Evolutionary conservation across 2,329 filamentous ascomycete genomes (phyloP).

Genomic region (Colletotrichum cereale): DNA sequence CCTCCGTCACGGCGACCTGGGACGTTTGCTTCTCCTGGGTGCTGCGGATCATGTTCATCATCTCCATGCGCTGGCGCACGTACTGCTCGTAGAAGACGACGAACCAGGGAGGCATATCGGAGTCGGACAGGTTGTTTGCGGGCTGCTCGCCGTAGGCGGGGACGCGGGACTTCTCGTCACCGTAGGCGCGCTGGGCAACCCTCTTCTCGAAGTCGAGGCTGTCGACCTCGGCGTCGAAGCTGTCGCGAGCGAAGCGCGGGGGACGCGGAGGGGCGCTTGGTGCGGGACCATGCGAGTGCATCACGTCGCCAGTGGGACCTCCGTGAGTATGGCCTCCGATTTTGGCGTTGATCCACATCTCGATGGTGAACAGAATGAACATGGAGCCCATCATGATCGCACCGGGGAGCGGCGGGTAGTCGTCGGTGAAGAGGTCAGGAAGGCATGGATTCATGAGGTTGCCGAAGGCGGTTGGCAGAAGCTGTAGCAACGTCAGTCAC

Average conservation of each 20-base stretch:
- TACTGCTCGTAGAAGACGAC: constrained; percentile 74
- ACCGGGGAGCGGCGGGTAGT: constrained; percentile 72
- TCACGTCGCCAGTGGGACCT: constrained; percentile 60
- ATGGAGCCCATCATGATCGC: constrained; percentile 75
- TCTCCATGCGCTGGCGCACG: constrained; percentile 69
- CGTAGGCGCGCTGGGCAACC: constrained; percentile 55
- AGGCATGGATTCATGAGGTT: constrained; percentile 66
- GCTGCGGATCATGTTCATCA: constrained; percentile 65
- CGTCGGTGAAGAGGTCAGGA: constrained; percentile 68
- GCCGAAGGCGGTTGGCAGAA: constrained; percentile 71
- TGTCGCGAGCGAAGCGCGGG: constrained; percentile 47
- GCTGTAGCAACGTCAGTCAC: constrained; percentile 45
- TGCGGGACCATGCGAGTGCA: constrained; percentile 31
- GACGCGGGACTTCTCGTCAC: constrained; percentile 51
- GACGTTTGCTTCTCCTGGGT: constrained; percentile 49
- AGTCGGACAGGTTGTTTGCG: constrained; percentile 48
- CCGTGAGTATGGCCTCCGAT: constrained; percentile 71
- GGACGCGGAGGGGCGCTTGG: constrained; percentile 48
- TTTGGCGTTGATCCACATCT: constrained; percentile 72
- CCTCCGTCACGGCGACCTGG: constrained; percentile 45
- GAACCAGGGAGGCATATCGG: constrained; percentile 72
- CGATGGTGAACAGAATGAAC: constrained; percentile 71
- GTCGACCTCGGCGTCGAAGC: constrained; percentile 50
- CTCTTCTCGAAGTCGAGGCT: constrained; percentile 55
- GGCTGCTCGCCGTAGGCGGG: constrained; percentile 43